Percentiles rank a stretch among this genome's conserved stretches.
Conservation (phyloP, 192 early-diverging fungal genomes). For the Linnemannia elongata region DNA sequence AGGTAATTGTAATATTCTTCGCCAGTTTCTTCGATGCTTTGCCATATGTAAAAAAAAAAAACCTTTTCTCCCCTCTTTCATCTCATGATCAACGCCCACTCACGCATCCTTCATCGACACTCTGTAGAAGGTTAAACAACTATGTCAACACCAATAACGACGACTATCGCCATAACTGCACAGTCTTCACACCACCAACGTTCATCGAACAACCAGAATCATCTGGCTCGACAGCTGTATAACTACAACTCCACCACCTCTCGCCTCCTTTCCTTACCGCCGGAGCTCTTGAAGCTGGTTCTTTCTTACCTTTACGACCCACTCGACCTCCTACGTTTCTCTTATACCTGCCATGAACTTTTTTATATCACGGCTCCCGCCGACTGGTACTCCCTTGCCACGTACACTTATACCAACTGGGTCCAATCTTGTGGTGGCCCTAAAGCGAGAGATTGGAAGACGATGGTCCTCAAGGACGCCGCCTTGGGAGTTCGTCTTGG, state of each 20-base stretch:
- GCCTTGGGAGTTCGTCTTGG: neutral
- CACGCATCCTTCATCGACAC: too few relatives aligned
- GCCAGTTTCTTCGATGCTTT: too few relatives aligned
- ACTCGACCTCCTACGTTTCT: neutral
- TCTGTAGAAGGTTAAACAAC: too few relatives aligned
- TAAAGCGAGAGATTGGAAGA: slow-evolving; percentile 19
- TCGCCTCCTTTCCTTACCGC: neutral
- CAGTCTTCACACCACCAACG: too few relatives aligned
- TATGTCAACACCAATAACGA: too few relatives aligned
- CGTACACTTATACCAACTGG: neutral
- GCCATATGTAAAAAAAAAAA: too few relatives aligned
- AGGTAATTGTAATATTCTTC: too few relatives aligned
- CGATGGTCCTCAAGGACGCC: slow-evolving; percentile 8
- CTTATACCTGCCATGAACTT: neutral
- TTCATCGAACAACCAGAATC: neutral
- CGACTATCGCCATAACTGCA: too few relatives aligned
- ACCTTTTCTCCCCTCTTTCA: too few relatives aligned
- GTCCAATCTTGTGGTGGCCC: neutral
- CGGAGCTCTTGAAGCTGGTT: slow-evolving; percentile 3
- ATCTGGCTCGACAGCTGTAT: neutral
- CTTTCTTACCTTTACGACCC: neutral
- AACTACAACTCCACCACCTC: neutral
- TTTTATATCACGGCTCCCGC: neutral
- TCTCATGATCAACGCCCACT: too few relatives aligned
- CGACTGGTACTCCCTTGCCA: slow-evolving; percentile 13